Evolutionary conservation across 306 rosid genomes (phyloP), one percentile per base, ranked within the genome.

Genomic region (Castanea crenata): DNA sequence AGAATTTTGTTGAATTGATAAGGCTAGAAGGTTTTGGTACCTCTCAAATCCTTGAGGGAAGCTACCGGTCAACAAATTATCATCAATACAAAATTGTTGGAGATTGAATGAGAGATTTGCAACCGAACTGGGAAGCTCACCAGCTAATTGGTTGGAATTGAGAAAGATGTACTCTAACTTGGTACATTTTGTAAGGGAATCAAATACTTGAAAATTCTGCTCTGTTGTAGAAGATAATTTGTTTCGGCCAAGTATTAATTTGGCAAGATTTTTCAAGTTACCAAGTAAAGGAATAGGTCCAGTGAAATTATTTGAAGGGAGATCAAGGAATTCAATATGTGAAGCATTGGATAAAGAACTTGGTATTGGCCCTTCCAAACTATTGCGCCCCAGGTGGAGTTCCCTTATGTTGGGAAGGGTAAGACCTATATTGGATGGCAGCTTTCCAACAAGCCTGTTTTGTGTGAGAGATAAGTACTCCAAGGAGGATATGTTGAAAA

Each of bases 301-400:
- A 12, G 59, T 57, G 25, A 87, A 87, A 1, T 65, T 15, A 38
- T 69, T 31, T 12, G 79, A 1, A 31, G 74, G 3, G 3, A 87
- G 80, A 44, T 87, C 90, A 5, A 81, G 46, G 1, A 0, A 0
- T 63, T 76, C 32, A 52, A 87, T 80, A n/a, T 49, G 49, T 35
- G 88, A 84, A 21, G 86, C 78, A 79, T 84, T 84, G 76, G 88
- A 79, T 69, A 87, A 61, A 55, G 86, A 84, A 63, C 15, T 27
- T 1, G 90, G 86, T 73, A 87, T 76, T 19, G 70, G 49, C 3
- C 86, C 88, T 55, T 82, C 82, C 63, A 84, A 76, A 1, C 6
- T 73, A 38, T 87, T 87, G 55, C 9, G 5, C 32, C 84, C 78
- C 3, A 87, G 56, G 32, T 0, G 3, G 23, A 84, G 84, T 23